phyloP scores from a whole-genome alignment of 345 rosid species.

The Euphorbia tirucalli region DNA sequence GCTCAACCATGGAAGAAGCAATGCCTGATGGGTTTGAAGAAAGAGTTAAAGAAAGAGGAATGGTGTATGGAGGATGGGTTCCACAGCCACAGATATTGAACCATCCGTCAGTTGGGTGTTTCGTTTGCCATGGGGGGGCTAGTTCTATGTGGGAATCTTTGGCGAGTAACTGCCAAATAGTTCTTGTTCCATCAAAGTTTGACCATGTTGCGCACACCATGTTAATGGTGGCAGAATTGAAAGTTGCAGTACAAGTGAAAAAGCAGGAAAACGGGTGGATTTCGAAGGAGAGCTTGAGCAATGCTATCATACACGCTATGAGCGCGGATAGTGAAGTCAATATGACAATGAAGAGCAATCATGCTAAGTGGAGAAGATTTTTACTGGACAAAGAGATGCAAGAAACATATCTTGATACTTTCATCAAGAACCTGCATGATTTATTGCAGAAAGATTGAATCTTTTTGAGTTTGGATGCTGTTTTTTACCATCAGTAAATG shows the following conservation, averaged over 20 bases:
- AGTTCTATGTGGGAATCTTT: conserved; percentile 78
- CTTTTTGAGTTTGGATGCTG: background rate
- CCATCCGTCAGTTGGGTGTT: conserved; percentile 60
- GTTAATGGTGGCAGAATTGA: conserved; percentile 48
- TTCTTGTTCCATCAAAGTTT: conserved; percentile 52
- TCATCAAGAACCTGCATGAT: conserved; percentile 26
- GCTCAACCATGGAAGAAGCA: conserved; percentile 7
- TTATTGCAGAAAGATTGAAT: background rate
- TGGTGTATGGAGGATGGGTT: conserved; percentile 17
- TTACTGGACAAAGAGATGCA: background rate
- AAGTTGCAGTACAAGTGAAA: conserved; percentile 57
- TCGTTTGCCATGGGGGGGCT: conserved; percentile 67
- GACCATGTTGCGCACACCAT: conserved; percentile 62
- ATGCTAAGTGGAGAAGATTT: conserved; percentile 20
- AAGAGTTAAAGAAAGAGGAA: conserved; percentile 7
- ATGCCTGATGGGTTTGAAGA: conserved; percentile 41
- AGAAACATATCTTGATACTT: conserved; percentile 11
- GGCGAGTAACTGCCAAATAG: conserved; percentile 56
- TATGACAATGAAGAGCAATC: conserved; percentile 19
- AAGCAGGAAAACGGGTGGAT: conserved; percentile 38
- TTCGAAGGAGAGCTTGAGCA: conserved; percentile 24
- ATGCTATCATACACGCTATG: conserved; percentile 29
- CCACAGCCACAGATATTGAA: conserved; percentile 40
- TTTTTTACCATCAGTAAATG: too few relatives aligned
- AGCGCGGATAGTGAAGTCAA: conserved; percentile 26